Evolutionary conservation across 164 flowering plant genomes (phyloP), one percentile per base, ranked within the genome.

Genomic region (Annona cherimola): DNA sequence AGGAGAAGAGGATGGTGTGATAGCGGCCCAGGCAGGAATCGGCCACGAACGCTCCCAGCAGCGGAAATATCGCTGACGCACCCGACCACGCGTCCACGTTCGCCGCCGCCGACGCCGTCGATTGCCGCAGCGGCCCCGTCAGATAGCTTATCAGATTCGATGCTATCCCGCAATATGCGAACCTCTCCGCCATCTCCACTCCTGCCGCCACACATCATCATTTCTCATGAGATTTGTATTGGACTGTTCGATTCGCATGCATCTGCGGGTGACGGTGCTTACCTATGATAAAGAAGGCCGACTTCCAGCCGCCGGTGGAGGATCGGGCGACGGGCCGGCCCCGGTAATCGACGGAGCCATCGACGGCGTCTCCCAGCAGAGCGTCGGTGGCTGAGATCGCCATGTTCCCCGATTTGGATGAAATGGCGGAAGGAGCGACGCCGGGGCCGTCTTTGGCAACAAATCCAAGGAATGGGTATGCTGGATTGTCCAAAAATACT

Each of bases 271-370:
- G 35, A 26, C 35, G 35, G 35, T 26, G 35, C 63, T 35, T 74
- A 79, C 82, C 80, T 1, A 82, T 79, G 67, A 79, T 79, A 72
- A 79, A 77, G n/a, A 71, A 1, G 5, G 82, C 82, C 50, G 84
- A 82, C 71, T 73, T 73, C 84, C 84, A 82, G 16, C 81, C 65
- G 20, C 84, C 84, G 42, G 79, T 66, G 26, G 68, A 79, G 63
- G 84, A 79, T 71, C 82, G 69, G 61, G 26, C 19, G 9, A 54
- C 78, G 2, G 78, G 80, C 5, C 74, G 74, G 66, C 76, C 74
- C 41, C 70, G 74, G 75, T 68, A 63, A 66, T 81, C 84, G 3
- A 69, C 75, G 63, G 68, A 62, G 12, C 79, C 79, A 1, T 70
- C 76, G n/a, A 74, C 84, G 69, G 42, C 50, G 59, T 46, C 70